Base-by-base conservation (phyloP, 345 rosid species). In the Conringia planisiliqua region DNA sequence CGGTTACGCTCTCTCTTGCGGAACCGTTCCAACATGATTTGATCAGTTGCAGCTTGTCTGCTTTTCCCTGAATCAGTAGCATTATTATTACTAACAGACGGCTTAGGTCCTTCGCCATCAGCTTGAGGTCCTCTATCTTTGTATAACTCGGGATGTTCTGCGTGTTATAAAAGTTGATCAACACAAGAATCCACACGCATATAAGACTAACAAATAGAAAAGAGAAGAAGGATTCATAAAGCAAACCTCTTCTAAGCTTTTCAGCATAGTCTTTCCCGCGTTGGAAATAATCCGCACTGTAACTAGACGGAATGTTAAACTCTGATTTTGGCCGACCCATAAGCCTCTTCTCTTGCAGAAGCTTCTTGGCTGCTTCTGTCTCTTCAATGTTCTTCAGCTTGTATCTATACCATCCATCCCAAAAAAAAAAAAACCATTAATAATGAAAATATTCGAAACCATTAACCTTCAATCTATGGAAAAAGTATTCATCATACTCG, bases 361-460 rank as follows among this genome's bases (percentile, higher is more conserved):
- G 97, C 96, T 92, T 95, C 71, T 95, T 95, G 22, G 99, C 98
- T 58, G 99, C 99, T 82, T 92, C 99, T 17, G 99, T 95, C 78
- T 95, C 99, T 77, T 92, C 97, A 58, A 95, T 95, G 79, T 95
- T 95, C 82, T 72, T 92, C 71, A 95, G 79, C 79, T 95, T 95
- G 81, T 82, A 95, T 72, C 99, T 95, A 86, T 64, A 71, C 6
- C 35, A 76, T 50, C 55, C 22, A 40, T 43, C 18, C 48, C 7
- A 32, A 12, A 7, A 17, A 32, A 7, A 68, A 29, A 3, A 30
- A n/a, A 30, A 35, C 46, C 33, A 62, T 71, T 36, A 62, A 14
- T 55, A 35, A 11, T 32, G 14, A 5, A 27, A 50, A 27, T 7
- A 73, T 63, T 2, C 39, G 27, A 57, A 62, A 24, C 11, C 33